phyloP scores from a whole-genome alignment of 441 rosid species.

The Heliophila coronopifolia region DNA sequence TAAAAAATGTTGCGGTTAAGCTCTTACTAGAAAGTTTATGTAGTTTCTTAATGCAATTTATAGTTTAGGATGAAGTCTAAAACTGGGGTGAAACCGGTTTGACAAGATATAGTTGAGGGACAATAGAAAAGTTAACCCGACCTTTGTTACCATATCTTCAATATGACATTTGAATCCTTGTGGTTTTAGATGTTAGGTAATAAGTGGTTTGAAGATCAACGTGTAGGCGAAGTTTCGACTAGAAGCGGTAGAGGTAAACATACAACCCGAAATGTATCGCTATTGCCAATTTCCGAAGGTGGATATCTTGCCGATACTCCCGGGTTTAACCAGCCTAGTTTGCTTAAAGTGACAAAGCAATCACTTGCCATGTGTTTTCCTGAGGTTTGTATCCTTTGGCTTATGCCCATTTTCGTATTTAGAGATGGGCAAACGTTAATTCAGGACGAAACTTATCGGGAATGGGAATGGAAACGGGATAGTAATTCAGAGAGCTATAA shows the following conservation, averaged over 20 bases:
- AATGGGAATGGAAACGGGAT: no score
- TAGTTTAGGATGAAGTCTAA: no score
- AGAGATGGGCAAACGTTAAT: no score
- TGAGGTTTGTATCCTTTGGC: constrained; percentile 44
- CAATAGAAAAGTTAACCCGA: no score
- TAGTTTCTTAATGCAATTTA: no score
- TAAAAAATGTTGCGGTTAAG: no score
- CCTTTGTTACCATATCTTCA: background rate
- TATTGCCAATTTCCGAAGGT: constrained; percentile 71
- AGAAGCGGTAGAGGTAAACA: constrained; percentile 91
- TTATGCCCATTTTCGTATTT: no score
- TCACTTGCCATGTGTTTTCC: constrained; percentile 77
- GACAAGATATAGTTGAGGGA: no score
- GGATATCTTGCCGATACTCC: constrained; percentile 95
- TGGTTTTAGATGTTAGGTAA: constrained; percentile 50
- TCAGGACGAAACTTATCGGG: no score
- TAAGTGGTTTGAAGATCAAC: constrained; percentile 78
- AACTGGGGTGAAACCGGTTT: no score
- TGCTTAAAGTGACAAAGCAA: constrained; percentile 79
- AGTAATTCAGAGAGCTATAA: no score
- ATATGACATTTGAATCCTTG: constrained; percentile 1
- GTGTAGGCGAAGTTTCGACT: constrained; percentile 75
- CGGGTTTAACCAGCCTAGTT: constrained; percentile 87
- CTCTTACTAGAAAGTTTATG: no score
- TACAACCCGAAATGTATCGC: constrained; percentile 74